Conservation (phyloP, 2,329 filamentous ascomycete genomes). For the Dactylonectria macrodidyma region DNA sequence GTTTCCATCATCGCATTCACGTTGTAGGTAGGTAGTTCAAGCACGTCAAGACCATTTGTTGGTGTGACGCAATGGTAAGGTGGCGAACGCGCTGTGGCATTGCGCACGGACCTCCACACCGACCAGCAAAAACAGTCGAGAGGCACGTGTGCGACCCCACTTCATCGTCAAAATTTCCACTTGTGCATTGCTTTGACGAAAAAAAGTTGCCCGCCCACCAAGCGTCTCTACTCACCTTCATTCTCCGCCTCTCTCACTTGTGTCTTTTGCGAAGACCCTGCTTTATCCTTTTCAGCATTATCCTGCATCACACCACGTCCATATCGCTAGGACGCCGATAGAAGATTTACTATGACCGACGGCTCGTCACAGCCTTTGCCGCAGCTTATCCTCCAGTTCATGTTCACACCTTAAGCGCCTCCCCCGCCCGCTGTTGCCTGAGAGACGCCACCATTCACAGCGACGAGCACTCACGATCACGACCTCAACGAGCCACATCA, state of each 20-base stretch:
- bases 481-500: constrained; percentile 31
- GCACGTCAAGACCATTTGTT: neutral
- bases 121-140: constrained; percentile 34
- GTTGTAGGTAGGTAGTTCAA: neutral
- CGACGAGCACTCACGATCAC: constrained; percentile 31
- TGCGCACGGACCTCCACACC: constrained; percentile 30
- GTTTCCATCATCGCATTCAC: neutral
- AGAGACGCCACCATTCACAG: constrained; percentile 44
- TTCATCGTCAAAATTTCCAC: constrained; percentile 45
- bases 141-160: constrained; percentile 52
- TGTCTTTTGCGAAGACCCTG: constrained; percentile 9
- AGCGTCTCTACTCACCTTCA: constrained; percentile 33
- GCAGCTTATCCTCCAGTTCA: constrained; percentile 44
- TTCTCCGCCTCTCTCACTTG: constrained; percentile 26
- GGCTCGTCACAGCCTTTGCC: constrained; percentile 32
- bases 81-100: constrained; percentile 8
- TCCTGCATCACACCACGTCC: constrained; percentile 5
- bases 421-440: constrained; percentile 43
- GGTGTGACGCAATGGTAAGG: constrained; percentile 26
- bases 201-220: constrained; percentile 43
- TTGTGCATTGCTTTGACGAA: constrained; percentile 32
- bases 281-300: constrained; percentile 12
- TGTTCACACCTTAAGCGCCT: constrained; percentile 42
- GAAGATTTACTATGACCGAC: constrained; percentile 48
- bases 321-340: constrained; percentile 1